Conservation (phyloP, 2,329 filamentous ascomycete species). For the Epichloe coenophiala region DNA sequence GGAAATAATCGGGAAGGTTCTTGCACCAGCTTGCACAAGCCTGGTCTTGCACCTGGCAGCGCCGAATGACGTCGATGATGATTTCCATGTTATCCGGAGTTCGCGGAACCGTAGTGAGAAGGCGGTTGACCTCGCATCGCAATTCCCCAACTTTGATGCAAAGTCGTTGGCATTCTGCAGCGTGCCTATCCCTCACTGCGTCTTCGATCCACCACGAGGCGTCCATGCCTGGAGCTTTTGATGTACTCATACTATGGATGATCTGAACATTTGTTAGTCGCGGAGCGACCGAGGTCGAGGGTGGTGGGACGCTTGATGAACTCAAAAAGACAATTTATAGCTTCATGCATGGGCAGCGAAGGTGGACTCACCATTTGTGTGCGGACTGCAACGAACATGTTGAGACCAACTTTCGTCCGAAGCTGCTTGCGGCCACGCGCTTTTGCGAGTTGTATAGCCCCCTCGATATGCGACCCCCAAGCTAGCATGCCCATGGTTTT, state of each 20-base stretch:
- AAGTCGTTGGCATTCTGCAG: slow-evolving; percentile 35
- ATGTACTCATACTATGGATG: slow-evolving; percentile 41
- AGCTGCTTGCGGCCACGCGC: slow-evolving; percentile 42
- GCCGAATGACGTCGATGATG: slow-evolving; percentile 37
- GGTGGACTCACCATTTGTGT: slow-evolving; percentile 39
- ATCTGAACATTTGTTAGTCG: slow-evolving; percentile 25
- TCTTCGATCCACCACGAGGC: slow-evolving; percentile 47
- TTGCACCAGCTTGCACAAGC: slow-evolving; percentile 38
- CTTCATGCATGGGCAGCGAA: background rate
- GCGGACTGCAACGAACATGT: slow-evolving; percentile 45
- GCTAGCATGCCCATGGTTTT: slow-evolving; percentile 40
- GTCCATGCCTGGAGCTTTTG: slow-evolving; percentile 38
- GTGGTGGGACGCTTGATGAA: background rate
- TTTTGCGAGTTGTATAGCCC: slow-evolving; percentile 47
- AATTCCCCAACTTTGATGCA: slow-evolving; percentile 41
- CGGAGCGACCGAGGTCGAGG: background rate
- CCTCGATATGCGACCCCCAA: slow-evolving; percentile 52
- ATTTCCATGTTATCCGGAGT: slow-evolving; percentile 36
- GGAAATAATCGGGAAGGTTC: slow-evolving; percentile 35
- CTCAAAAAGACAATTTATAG: background rate
- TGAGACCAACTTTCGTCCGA: slow-evolving; percentile 36
- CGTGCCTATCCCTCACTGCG: slow-evolving; percentile 34
- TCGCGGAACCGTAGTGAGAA: slow-evolving; percentile 32
- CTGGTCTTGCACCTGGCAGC: slow-evolving; percentile 37
- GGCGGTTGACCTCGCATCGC: slow-evolving; percentile 37